Base-by-base conservation (phyloP, 2,329 filamentous ascomycete genomes). In the Albophoma yamanashiensis region DNA sequence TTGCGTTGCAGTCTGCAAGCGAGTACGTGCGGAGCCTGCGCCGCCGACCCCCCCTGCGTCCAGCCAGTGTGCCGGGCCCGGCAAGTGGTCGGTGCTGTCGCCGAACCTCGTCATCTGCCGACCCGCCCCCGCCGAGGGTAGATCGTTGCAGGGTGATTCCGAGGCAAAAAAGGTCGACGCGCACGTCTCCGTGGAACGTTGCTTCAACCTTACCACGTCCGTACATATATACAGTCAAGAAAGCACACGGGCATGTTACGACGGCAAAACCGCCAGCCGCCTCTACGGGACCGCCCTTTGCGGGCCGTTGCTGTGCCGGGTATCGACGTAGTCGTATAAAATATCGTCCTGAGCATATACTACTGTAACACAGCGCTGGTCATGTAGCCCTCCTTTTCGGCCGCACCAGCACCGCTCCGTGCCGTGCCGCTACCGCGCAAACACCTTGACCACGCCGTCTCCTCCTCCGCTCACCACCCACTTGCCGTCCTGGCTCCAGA, bases 401-500 rank as follows among this genome's bases (percentile, higher is more conserved):
- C 38, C 47, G 36, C 47, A 20, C 56, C 59, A 52, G 58, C 47
- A 39, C 25, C n/a, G 14, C 20, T 36, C 20, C 56, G 27, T 2
- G 15, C 27, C 15, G 9, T 27, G 5, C 20, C 43, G 47, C 50
- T 72, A 86, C 61, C 84, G 78, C 60, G 84, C 81, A 78, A 87
- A 97, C 60, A 97, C 92, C 79, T 97, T 97, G 63, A 97, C 93
- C 42, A 96, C 88, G 8, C 94, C 94, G 72, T 99, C 94, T 15
- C 94, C 94, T 47, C 94, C 94, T 43, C 89, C 93, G 67, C 91
- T 95, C 60, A 97, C 91, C 43, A 99, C 92, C 83, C 94, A 94
- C 65, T 92, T 85, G 40, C 93, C 92, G 70, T 99, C 94, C 68
- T 92, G 89, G 71, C 92, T 96, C 94, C 94, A 99, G 22, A 94